Evolutionary conservation across 345 rosid species (phyloP).

Genomic region (Citrus medica): DNA sequence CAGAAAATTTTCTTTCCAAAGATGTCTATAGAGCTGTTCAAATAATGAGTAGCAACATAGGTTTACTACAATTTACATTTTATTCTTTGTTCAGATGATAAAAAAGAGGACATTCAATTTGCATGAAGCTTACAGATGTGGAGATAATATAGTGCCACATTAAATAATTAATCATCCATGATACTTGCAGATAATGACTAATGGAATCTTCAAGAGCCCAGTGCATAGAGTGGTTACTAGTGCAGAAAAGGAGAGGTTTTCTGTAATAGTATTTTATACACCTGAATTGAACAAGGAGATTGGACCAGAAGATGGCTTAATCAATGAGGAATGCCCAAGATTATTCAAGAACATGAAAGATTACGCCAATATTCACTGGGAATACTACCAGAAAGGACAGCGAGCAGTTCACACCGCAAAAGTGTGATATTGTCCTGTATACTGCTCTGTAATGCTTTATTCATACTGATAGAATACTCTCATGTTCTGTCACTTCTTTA

Average conservation of each 20-base stretch:
- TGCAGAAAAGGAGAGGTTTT: conserved; percentile 37
- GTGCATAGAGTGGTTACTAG: conserved; percentile 45
- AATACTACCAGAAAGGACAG: conserved; percentile 30
- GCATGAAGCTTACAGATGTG: not conserved
- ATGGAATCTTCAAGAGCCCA: conserved; percentile 48
- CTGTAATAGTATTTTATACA: conserved; percentile 37
- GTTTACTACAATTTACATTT: not conserved
- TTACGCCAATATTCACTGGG: conserved; percentile 26
- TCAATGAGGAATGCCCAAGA: conserved; percentile 32
- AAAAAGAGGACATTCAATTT: not conserved
- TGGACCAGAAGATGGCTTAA: conserved; percentile 21
- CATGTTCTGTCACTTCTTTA: not conserved
- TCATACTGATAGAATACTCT: not conserved
- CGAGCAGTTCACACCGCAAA: conserved; percentile 25
- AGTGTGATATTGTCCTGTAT: not conserved
- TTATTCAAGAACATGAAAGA: conserved; percentile 34
- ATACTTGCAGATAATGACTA: conserved; percentile 44
- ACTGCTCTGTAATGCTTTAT: no score
- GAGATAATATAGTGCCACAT: not conserved
- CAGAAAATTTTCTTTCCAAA: not conserved
- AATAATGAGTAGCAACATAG: not conserved
- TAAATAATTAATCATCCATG: not conserved
- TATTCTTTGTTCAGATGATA: not conserved
- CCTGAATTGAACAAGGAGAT: conserved; percentile 32
- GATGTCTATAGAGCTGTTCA: not conserved